Conservation (phyloP, 176 grass and related monocot genomes). For the Aegilops longissima region DNA sequence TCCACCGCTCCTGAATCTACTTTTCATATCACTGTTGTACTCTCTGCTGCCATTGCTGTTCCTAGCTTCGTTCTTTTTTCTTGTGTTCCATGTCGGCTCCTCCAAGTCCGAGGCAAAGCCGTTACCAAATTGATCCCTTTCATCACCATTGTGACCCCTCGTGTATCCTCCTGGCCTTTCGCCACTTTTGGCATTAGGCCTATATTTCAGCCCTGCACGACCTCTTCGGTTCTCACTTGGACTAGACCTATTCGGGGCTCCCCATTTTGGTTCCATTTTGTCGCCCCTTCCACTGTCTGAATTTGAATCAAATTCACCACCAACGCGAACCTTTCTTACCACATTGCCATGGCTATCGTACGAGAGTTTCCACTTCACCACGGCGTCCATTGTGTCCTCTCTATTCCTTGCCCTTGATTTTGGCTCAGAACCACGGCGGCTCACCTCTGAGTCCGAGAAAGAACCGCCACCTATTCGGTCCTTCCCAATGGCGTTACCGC, state of each 20-base stretch:
- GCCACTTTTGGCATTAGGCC: neutral
- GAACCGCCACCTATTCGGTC: neutral
- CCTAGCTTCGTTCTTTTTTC: constrained; percentile 12
- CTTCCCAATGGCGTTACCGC: neutral
- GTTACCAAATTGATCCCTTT: neutral
- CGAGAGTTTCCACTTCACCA: neutral
- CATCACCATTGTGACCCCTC: neutral
- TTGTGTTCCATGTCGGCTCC: constrained; percentile 48
- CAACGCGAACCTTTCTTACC: neutral
- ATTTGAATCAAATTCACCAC: neutral
- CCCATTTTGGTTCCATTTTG: neutral
- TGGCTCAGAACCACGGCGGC: neutral
- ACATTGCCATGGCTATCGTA: neutral
- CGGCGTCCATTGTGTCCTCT: neutral
- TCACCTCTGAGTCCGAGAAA: constrained; percentile 20
- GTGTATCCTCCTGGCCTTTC: neutral
- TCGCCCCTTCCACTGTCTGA: neutral
- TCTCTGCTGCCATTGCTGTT: neutral
- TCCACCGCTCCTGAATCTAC: constrained; percentile 9
- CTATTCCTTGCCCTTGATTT: constrained; percentile 18
- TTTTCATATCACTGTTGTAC: neutral
- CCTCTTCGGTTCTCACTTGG: neutral
- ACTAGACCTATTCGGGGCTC: neutral
- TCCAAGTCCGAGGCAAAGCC: constrained; percentile 25
- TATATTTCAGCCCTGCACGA: neutral